Evolutionary conservation across 805 yeast genomes (phyloP).

Genomic region (Ogataea salicorniae): DNA sequence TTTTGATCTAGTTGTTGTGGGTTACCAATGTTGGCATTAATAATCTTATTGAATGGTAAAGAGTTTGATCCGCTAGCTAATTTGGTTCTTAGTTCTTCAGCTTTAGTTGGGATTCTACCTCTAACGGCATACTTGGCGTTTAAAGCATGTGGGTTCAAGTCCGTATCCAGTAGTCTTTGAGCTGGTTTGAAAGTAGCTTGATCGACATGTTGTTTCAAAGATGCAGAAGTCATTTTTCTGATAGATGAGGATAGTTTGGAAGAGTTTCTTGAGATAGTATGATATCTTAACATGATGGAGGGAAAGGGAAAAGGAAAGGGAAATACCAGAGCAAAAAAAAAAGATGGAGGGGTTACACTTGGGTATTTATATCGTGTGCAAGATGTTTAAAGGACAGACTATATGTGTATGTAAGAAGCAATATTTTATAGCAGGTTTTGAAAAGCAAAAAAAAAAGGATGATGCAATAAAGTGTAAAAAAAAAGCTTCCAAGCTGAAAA

Average conservation of each 20-base stretch:
- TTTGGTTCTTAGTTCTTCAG: slow-evolving; percentile 70
- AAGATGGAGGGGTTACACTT: no score
- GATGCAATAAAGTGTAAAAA: no score
- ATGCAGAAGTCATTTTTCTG: slow-evolving; percentile 4
- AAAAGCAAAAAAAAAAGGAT: no score
- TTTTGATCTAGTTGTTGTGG: slow-evolving; percentile 95
- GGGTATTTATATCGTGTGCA: no score
- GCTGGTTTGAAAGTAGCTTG: slow-evolving; percentile 28
- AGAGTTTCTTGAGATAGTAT: background rate
- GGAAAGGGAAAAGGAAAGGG: no score
- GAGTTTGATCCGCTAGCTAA: slow-evolving; percentile 52
- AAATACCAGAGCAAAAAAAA: no score
- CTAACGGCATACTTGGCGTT: slow-evolving; percentile 95
- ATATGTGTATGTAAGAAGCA: no score
- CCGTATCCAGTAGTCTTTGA: slow-evolving; percentile 35
- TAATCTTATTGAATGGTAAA: slow-evolving; percentile 71
- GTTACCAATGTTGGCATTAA: slow-evolving; percentile 93
- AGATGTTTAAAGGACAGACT: no score
- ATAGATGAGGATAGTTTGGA: background rate
- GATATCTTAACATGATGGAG: background rate
- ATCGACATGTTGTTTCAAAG: slow-evolving; percentile 6
- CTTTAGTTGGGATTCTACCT: slow-evolving; percentile 89
- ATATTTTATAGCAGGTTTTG: no score
- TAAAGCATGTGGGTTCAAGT: slow-evolving; percentile 68
- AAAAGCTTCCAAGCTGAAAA: no score